phyloP scores from a whole-genome alignment of 2,329 filamentous ascomycete species.

The Paraconiothyrium sp. region DNA sequence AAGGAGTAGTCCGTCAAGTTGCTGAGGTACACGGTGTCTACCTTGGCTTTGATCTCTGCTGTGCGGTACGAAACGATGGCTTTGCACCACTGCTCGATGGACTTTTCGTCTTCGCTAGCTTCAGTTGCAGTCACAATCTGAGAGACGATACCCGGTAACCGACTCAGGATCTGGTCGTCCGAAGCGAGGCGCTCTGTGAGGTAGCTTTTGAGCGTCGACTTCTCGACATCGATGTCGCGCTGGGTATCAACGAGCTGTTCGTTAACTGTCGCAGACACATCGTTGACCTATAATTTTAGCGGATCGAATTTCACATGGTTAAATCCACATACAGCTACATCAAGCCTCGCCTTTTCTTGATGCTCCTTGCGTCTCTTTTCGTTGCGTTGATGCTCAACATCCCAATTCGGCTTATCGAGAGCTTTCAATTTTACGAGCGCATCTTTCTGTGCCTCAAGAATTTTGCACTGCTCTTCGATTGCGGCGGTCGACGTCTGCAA shows the following conservation, averaged over 20 bases:
- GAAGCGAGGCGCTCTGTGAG: conserved; percentile 63
- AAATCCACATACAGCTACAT: conserved; percentile 42
- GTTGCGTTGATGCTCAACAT: conserved; percentile 49
- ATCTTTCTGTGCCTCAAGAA: conserved; percentile 69
- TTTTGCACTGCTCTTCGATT: conserved; percentile 71
- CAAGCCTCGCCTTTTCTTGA: conserved; percentile 55
- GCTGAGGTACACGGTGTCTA: conserved; percentile 65
- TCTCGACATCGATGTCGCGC: conserved; percentile 60
- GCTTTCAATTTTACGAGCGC: conserved; percentile 66
- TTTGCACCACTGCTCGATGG: conserved; percentile 65
- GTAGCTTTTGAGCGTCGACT: conserved; percentile 58
- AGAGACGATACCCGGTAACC: conserved; percentile 71
- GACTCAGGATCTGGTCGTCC: conserved; percentile 72
- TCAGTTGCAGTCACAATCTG: conserved; percentile 63
- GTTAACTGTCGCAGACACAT: conserved; percentile 37
- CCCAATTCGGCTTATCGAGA: conserved; percentile 54
- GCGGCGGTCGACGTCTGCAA: conserved; percentile 71
- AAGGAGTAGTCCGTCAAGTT: conserved; percentile 24
- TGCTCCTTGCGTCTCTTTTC: conserved; percentile 49
- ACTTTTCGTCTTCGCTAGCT: conserved; percentile 62
- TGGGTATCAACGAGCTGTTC: conserved; percentile 52
- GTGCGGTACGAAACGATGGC: conserved; percentile 53
- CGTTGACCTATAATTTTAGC: conserved; percentile 37
- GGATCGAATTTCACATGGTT: neutral
- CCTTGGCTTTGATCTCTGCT: conserved; percentile 53